phyloP scores from a whole-genome alignment of 2,329 filamentous ascomycete genomes.

The Phaeomoniella chlamydospora region DNA sequence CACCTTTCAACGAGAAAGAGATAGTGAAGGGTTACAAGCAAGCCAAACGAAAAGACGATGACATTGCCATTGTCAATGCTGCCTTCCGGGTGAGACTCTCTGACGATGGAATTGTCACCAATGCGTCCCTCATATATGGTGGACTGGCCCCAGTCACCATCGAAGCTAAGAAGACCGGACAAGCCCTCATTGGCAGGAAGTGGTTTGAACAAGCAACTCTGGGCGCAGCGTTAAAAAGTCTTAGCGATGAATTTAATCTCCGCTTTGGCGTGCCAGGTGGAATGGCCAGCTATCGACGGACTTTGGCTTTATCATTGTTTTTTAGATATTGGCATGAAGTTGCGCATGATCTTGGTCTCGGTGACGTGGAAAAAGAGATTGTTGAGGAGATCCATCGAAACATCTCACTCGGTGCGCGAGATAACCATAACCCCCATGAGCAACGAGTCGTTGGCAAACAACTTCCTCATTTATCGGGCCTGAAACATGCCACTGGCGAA shows the following conservation, averaged over 20 bases:
- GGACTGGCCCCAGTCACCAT: constrained; percentile 78
- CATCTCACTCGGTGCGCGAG: constrained; percentile 62
- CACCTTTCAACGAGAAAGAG: constrained; percentile 49
- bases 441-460: constrained; percentile 66
- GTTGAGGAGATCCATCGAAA: constrained; percentile 63
- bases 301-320: constrained; percentile 72
- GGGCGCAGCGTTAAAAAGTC: constrained; percentile 63
- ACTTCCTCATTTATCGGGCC: constrained; percentile 64
- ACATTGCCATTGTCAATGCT: constrained; percentile 81
- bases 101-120: constrained; percentile 48
- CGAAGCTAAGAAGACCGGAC: constrained; percentile 54
- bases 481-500: constrained; percentile 78
- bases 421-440: constrained; percentile 54
- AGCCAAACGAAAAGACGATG: constrained; percentile 79
- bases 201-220: constrained; percentile 62
- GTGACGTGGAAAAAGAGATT: constrained; percentile 50
- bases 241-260: constrained; percentile 69
- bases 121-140: constrained; percentile 64
- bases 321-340: constrained; percentile 87
- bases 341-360: constrained; percentile 41
- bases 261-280: constrained; percentile 72
- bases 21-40: constrained; percentile 78
- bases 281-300: constrained; percentile 80
- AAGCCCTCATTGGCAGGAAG: constrained; percentile 54
- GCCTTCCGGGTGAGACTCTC: constrained; percentile 56